Conservation (phyloP, 331 rosid species). For the Quercus lobata region DNA sequence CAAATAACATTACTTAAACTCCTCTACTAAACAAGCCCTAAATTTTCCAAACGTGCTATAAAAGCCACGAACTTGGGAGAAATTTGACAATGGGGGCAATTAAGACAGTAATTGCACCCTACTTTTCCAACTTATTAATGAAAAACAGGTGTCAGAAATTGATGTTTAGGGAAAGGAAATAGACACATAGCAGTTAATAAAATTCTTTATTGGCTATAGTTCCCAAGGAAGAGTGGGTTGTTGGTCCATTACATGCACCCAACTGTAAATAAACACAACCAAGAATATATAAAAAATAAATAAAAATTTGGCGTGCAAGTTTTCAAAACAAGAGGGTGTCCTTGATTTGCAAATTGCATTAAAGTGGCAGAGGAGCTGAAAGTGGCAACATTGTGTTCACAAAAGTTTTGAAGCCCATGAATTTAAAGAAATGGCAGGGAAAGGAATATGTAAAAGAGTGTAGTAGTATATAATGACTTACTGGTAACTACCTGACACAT, state of each 20-base stretch:
- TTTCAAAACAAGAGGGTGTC: background rate
- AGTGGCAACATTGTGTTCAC: background rate
- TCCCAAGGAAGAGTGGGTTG: background rate
- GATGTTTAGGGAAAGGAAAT: background rate
- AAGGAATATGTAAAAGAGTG: background rate
- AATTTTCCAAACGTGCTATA: too few species aligned
- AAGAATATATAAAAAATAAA: background rate
- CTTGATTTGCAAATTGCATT: background rate
- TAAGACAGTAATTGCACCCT: background rate
- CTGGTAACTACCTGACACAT: background rate
- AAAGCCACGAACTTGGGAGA: too few species aligned
- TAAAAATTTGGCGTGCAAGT: background rate
- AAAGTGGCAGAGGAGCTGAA: background rate
- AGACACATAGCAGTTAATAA: background rate
- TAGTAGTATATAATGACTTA: background rate
- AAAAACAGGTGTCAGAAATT: background rate
- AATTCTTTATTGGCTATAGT: background rate
- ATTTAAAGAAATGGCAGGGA: background rate
- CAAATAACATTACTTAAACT: too few species aligned
- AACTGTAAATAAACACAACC: background rate
- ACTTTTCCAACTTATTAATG: background rate
- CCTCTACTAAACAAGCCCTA: too few species aligned
- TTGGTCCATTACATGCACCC: background rate
- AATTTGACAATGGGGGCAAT: background rate
- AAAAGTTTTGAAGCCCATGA: background rate